phyloP scores from a whole-genome alignment of 2,329 filamentous ascomycete genomes.

The Cladorrhinum sp. region DNA sequence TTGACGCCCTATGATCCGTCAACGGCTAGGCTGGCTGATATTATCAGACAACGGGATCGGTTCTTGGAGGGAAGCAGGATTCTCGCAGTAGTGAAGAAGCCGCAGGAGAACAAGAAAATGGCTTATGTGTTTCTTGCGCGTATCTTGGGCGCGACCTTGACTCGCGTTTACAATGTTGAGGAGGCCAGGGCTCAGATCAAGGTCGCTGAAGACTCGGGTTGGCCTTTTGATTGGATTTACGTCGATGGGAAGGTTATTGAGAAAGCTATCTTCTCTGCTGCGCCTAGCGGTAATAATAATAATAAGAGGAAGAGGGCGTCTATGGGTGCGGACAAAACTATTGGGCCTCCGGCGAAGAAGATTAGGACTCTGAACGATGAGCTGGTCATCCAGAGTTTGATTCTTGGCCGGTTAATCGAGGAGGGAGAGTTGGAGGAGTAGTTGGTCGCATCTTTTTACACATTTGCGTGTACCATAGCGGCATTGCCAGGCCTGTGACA shows the following conservation, averaged over 20 bases:
- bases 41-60: slow-evolving; percentile 58
- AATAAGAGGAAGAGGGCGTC: slow-evolving; percentile 34
- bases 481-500: not conserved
- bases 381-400: slow-evolving; percentile 87
- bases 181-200: slow-evolving; percentile 61
- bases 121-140: slow-evolving; percentile 78
- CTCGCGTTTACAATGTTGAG: slow-evolving; percentile 60
- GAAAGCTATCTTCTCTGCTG: slow-evolving; percentile 28
- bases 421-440: slow-evolving; percentile 45
- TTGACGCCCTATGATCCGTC: slow-evolving; percentile 59
- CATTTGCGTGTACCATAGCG: not conserved
- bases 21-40: slow-evolving; percentile 53
- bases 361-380: slow-evolving; percentile 76
- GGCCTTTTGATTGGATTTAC: slow-evolving; percentile 73
- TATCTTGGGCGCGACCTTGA: slow-evolving; percentile 71
- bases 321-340: slow-evolving; percentile 28
- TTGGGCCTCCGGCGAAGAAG: slow-evolving; percentile 42
- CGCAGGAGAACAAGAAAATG: slow-evolving; percentile 55
- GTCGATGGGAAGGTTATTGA: slow-evolving; percentile 60
- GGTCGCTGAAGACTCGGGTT: slow-evolving; percentile 45
- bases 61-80: slow-evolving; percentile 64
- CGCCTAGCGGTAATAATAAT: slow-evolving; percentile 20
- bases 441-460: not conserved
- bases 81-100: slow-evolving; percentile 67
- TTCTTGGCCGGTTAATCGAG: slow-evolving; percentile 75